Base-by-base conservation (phyloP, 2,329 filamentous ascomycete species). In the Mollisiaceae sp. region DNA sequence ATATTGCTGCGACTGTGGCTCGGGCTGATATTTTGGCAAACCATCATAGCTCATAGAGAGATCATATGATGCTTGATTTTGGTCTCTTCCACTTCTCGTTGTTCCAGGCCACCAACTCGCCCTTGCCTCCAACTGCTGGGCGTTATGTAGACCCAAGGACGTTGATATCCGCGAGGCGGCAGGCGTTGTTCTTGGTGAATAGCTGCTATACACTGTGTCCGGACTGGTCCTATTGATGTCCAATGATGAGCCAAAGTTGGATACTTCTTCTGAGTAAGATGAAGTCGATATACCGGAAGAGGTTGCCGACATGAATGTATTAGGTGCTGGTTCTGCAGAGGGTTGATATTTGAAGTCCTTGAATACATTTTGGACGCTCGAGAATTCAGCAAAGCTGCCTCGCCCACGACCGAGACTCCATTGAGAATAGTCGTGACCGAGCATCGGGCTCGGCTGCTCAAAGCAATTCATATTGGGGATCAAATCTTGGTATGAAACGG, bases 351-450 rank as follows among this genome's bases (percentile, higher is more conserved):
- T 54, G 55, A 62, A 57, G 39, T 65, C 54, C 54, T 70, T 71
- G 45, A 66, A 54, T 5, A 45, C 65, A 56, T 64, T 66, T 63
- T 59, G 64, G 50, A 63, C 35, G 18, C 54, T 69, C 14, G 64
- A 67, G 32, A 73, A 71, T 32, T 69, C 68, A 2, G 67, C 63
- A 64, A 74, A 70, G 64, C 68, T 73, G 35, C 67, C 63, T 59
- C 65, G 63, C 35, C 68, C 59, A 35, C 64, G 66, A 15, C 59
- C 58, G 45, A 64, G 41, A 47, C 61, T 65, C 67, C 65, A 68
- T 58, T 70, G 66, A 4, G 67, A 58, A 62, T 73, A 74, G 50
- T 67, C 69, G 27, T 65, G 64, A 39, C 66, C 71, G 35, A 70
- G 66, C 63, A 70, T 70, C 43, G 70, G 65, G 35, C 64, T 71